A percentile compares a stretch with the other conserved stretches of the same genome.
phyloP scores from a whole-genome alignment of 306 rosid species.

The Corylus heterophylla region DNA sequence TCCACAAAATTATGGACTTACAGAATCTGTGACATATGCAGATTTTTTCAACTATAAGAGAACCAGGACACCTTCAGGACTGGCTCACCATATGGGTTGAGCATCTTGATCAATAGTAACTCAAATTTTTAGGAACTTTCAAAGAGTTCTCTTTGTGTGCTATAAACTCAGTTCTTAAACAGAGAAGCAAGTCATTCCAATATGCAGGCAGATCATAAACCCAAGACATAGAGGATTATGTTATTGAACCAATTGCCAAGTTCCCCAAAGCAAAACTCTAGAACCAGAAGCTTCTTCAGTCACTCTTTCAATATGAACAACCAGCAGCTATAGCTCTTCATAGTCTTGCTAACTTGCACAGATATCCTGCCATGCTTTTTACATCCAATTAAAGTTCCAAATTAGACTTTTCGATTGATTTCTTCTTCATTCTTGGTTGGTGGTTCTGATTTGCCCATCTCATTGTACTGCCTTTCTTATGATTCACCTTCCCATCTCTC shows the following conservation, averaged over 20 bases:
- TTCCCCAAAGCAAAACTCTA: conserved; percentile 11
- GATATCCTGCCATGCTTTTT: background rate
- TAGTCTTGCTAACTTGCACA: background rate
- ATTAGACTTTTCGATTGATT: background rate
- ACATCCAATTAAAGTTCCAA: background rate
- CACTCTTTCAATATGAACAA: background rate
- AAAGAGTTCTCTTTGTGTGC: no score
- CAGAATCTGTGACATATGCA: no score
- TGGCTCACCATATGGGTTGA: no score
- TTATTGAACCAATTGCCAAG: background rate
- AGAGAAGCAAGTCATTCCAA: no score
- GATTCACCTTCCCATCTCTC: conserved; percentile 24
- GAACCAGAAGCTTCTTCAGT: conserved; percentile 9
- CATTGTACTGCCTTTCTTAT: conserved; percentile 31
- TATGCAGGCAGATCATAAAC: no score
- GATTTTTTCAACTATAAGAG: no score
- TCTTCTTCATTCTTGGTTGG: conserved; percentile 25
- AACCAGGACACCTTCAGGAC: no score
- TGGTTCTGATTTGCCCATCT: conserved; percentile 25
- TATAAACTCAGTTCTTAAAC: no score
- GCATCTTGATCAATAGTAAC: no score
- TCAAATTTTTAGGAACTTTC: no score
- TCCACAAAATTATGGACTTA: no score
- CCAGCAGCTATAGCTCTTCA: conserved; percentile 1
- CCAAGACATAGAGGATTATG: background rate